These are phyloP conservation scores for Pythium folliculosum DNA, from an alignment of 352 stramenopile genomes.

Conservation along the genomic window DNA sequence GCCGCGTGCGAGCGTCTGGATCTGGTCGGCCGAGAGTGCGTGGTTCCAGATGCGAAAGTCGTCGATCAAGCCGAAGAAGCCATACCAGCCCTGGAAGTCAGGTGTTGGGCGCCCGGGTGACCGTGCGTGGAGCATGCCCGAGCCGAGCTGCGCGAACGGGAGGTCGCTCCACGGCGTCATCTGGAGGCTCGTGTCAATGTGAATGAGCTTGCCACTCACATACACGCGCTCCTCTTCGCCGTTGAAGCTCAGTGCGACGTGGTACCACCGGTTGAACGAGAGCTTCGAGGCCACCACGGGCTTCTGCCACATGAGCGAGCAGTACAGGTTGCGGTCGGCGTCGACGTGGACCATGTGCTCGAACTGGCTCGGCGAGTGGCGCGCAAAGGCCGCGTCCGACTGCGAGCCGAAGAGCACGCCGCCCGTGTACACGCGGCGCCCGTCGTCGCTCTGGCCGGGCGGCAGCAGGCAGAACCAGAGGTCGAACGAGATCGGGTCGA, in stretches of 20 bases:
- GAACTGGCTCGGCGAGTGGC: constrained; percentile 36
- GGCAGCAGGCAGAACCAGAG: constrained; percentile 47
- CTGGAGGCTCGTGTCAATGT: constrained; percentile 35
- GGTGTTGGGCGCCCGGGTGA: constrained; percentile 42
- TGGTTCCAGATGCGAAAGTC: constrained; percentile 58
- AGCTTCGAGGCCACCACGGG: constrained; percentile 26
- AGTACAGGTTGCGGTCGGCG: constrained; percentile 44
- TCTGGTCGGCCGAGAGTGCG: constrained; percentile 23
- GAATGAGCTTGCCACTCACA: constrained; percentile 58
- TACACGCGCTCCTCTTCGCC: constrained; percentile 48
- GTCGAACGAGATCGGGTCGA: constrained; percentile 42
- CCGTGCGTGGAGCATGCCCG: constrained; percentile 52
- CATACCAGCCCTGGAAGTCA: constrained; percentile 68
- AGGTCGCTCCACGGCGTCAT: constrained; percentile 48
- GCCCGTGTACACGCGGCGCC: constrained; percentile 26
- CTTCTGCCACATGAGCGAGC: constrained; percentile 43
- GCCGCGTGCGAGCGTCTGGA: constrained; percentile 18
- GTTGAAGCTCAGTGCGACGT: constrained; percentile 61
- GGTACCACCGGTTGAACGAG: constrained; percentile 57
- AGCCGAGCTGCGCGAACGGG: constrained; percentile 51
- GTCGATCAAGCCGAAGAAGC: constrained; percentile 62
- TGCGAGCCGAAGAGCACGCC: constrained; percentile 48
- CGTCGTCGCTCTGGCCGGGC: constrained; percentile 9
- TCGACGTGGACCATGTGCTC: constrained; percentile 47
- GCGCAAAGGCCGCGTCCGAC: constrained; percentile 32